A percentile compares a stretch with the other conserved stretches of the same genome.
Evolutionary conservation across 2,329 filamentous ascomycete genomes (phyloP).

Genomic region (Tolypocladium inflatum): DNA sequence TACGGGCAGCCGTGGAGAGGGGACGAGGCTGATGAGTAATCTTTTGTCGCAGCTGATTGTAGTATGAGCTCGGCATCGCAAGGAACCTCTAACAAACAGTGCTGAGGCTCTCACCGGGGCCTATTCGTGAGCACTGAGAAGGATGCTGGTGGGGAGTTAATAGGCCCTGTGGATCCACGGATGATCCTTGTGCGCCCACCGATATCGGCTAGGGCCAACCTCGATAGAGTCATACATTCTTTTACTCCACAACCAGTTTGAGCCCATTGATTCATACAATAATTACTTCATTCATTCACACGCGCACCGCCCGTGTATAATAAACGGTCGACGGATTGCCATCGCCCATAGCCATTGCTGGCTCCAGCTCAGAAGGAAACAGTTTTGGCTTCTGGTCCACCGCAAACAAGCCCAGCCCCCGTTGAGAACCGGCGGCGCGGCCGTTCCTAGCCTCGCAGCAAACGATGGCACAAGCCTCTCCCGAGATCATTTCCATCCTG

Average conservation of each 20-base stretch:
- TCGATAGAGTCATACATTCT: constrained; percentile 3
- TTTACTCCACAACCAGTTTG: neutral
- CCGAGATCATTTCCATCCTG: constrained; percentile 65
- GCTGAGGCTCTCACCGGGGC: neutral
- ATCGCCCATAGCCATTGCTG: neutral
- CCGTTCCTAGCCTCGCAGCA: neutral
- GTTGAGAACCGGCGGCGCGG: neutral
- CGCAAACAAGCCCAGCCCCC: neutral
- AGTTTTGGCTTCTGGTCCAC: neutral
- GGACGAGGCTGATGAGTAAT: neutral
- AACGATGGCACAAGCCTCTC: constrained; percentile 23
- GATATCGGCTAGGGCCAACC: constrained; percentile 3
- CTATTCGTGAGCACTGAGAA: neutral
- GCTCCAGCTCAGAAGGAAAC: neutral
- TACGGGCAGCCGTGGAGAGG: neutral
- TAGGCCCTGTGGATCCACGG: neutral
- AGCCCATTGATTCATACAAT: neutral
- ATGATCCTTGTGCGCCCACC: neutral
- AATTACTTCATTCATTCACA: neutral
- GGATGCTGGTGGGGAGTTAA: neutral
- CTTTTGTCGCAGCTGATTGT: constrained; percentile 3
- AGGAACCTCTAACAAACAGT: neutral
- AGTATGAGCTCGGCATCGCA: constrained; percentile 1
- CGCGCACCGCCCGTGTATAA: neutral
- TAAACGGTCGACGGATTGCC: neutral